Evolutionary conservation across 208 protist species (phyloP), one percentile per base, ranked within the genome.

Genomic region (Angomonas ambiguus): DNA sequence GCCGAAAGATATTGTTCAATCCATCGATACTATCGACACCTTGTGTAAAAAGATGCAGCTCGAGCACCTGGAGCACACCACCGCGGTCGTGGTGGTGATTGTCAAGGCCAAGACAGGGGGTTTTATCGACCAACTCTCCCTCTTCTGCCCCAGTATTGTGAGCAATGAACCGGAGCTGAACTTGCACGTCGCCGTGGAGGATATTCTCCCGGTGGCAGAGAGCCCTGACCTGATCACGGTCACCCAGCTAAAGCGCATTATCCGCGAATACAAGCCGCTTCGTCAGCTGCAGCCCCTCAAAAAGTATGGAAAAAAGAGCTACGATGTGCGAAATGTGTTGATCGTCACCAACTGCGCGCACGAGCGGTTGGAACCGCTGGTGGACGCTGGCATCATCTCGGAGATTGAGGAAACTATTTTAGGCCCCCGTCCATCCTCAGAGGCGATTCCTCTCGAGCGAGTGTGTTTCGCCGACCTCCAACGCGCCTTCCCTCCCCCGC

Each of bases 391-490:
- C 5, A 72, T 95, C 28, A 62, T 93, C 18, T 72, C 69, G 2
- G 69, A 77, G n/a, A 82, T 95, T 56, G 76, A 81, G 32, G 70
- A 88, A 30, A 71, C 79, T 2, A 71, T 93, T 18, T 77, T 95
- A 16, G 82, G 82, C 16, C 56, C 27, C 20, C 53, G 67, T 4
- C 51, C 51, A 22, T 30, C 32, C 33, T 32, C 30, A 0, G 73
- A 60, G 35, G 63, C 63, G 20, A 66, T 78, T 1, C 72, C 70
- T 24, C 67, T 86, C 28, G 87, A 95, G 77, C 84, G 90, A 2
- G 80, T 95, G n/a, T 95, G 85, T 77, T 93, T 95, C 45, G 86
- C 83, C 10, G 87, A 95, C 57, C 11, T 95, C 11, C 49, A 62
- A 42, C 83, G 83, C 24, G 82, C 83, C 41, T 81, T 93, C 45